phyloP scores from a whole-genome alignment of 257 asterid species.

The Solanum lignicaule region DNA sequence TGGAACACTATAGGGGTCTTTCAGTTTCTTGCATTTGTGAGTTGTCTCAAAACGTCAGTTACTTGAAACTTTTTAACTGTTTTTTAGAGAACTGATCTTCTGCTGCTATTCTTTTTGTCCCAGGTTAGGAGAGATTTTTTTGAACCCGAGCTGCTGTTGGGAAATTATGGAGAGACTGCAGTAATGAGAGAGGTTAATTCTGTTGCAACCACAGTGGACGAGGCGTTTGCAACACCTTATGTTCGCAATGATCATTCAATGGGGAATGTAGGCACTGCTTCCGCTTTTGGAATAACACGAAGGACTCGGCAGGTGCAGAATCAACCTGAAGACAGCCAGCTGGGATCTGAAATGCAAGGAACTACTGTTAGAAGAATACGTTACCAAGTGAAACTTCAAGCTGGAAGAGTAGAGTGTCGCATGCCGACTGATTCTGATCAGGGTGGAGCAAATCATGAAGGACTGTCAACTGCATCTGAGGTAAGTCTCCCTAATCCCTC shows the following conservation, averaged over 20 bases:
- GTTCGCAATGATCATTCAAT: slow-evolving; percentile 1
- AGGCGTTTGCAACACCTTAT: slow-evolving; percentile 1
- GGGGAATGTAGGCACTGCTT: slow-evolving; percentile 5
- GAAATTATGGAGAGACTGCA: slow-evolving; percentile 29
- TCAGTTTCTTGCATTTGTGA: not conserved
- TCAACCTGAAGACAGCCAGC: not conserved
- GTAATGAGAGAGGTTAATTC: slow-evolving; percentile 20
- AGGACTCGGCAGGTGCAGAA: slow-evolving; percentile 32
- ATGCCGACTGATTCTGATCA: slow-evolving; percentile 13
- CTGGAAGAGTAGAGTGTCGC: slow-evolving; percentile 33
- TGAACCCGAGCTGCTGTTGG: slow-evolving; percentile 15
- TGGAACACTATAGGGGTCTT: slow-evolving; percentile 1
- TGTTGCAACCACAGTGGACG: slow-evolving; percentile 3
- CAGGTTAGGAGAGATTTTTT: slow-evolving; percentile 18
- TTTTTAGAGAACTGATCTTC: not conserved
- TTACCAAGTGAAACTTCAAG: slow-evolving; percentile 31
- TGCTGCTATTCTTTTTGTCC: not conserved
- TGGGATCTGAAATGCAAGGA: slow-evolving; percentile 30
- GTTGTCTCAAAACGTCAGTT: not conserved
- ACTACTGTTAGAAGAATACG: slow-evolving; percentile 61
- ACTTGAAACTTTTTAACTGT: not conserved
- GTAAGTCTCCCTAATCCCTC: slow-evolving; percentile 14
- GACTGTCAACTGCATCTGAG: slow-evolving; percentile 14
- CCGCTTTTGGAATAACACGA: slow-evolving; percentile 29
- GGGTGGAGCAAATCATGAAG: slow-evolving; percentile 3